Evolutionary conservation across 345 rosid species (phyloP).

Genomic region (Carallia pectinifolia): DNA sequence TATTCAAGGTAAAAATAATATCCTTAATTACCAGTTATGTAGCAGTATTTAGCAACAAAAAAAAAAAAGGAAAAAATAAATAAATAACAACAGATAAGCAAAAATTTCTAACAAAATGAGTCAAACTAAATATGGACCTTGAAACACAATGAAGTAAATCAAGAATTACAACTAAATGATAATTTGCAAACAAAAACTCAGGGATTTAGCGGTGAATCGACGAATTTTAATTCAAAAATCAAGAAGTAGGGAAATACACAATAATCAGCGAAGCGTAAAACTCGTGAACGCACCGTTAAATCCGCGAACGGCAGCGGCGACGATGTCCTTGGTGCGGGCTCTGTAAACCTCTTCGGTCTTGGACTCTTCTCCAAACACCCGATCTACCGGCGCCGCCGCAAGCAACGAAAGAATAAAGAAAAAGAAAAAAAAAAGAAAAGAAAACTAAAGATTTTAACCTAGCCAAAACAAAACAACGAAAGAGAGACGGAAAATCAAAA

Average conservation of each 20-base stretch:
- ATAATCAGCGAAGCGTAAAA: not conserved
- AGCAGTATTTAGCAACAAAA: too few species aligned
- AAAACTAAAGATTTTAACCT: not conserved
- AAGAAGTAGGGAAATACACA: not conserved
- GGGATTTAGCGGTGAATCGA: too few species aligned
- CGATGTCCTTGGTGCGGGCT: slow-evolving; percentile 73
- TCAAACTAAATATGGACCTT: not conserved
- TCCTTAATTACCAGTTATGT: too few species aligned
- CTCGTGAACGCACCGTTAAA: slow-evolving; percentile 61
- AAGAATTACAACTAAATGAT: too few species aligned
- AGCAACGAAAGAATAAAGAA: not conserved
- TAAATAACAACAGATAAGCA: too few species aligned
- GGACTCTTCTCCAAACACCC: slow-evolving; percentile 61
- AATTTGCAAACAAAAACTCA: too few species aligned
- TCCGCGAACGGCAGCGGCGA: slow-evolving; percentile 81
- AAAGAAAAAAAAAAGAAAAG: not conserved
- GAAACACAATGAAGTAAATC: too few species aligned
- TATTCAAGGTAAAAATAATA: too few species aligned
- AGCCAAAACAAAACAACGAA: not conserved
- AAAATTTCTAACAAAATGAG: too few species aligned
- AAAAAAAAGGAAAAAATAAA: too few species aligned
- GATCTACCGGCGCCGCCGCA: slow-evolving; percentile 35
- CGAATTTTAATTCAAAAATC: not conserved
- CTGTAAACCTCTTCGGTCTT: slow-evolving; percentile 63
- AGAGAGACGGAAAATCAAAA: not conserved